Percentiles rank a stretch among this genome's conserved stretches.
These are phyloP conservation scores for Lasiosphaeria ovina DNA, from an alignment of 495 filamentous ascomycete genomes.

Conservation along the genomic window DNA sequence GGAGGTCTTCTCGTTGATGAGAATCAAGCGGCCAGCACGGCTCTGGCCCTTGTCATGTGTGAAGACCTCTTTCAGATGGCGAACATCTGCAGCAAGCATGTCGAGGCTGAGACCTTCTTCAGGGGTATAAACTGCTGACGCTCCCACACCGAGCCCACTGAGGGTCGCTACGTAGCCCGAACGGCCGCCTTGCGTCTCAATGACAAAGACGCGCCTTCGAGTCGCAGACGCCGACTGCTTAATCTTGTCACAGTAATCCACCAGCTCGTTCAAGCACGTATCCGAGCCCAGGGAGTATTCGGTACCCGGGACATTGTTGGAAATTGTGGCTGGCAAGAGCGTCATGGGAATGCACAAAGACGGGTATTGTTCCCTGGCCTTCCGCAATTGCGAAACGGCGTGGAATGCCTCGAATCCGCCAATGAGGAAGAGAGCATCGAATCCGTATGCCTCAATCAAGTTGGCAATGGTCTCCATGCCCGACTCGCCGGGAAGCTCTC, in stretches of 20 bases:
- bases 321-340: slow-evolving; percentile 92
- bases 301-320: slow-evolving; percentile 96
- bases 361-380: slow-evolving; percentile 71
- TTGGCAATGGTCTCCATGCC: slow-evolving; percentile 79
- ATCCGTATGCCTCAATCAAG: slow-evolving; percentile 79
- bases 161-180: slow-evolving; percentile 94
- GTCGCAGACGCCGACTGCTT: slow-evolving; percentile 94
- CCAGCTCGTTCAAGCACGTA: slow-evolving; percentile 95
- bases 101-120: slow-evolving; percentile 93
- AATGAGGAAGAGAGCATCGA: slow-evolving; percentile 88
- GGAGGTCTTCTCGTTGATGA: slow-evolving; percentile 90
- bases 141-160: slow-evolving; percentile 83
- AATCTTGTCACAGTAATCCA: slow-evolving; percentile 95
- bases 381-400: slow-evolving; percentile 78
- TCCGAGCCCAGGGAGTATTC: slow-evolving; percentile 97
- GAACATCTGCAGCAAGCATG: slow-evolving; percentile 89
- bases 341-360: slow-evolving; percentile 92
- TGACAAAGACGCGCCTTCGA: slow-evolving; percentile 89
- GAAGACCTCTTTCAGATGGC: slow-evolving; percentile 84
- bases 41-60: slow-evolving; percentile 82
- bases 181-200: slow-evolving; percentile 94
- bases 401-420: slow-evolving; percentile 98
- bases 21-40: slow-evolving; percentile 88
- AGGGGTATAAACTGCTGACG: slow-evolving; percentile 94
- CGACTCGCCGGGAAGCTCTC: slow-evolving; percentile 80